These are phyloP conservation scores for Keithomyces neogunnii DNA, from an alignment of 2,329 filamentous ascomycete genomes.

Conservation along the genomic window DNA sequence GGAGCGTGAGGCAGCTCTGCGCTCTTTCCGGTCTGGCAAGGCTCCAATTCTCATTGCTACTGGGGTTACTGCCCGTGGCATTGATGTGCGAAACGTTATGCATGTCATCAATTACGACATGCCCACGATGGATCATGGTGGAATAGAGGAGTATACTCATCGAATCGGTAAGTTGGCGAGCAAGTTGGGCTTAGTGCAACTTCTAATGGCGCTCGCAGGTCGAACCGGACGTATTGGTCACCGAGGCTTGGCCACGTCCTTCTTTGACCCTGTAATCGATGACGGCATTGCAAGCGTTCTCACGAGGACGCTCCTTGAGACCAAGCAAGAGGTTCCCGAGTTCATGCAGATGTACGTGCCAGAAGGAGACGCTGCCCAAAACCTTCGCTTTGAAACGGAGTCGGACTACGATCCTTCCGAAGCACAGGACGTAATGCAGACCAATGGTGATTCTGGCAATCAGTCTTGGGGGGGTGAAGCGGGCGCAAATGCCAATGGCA, in stretches of 20 bases:
- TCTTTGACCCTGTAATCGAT: constrained; percentile 69
- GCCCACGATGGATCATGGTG: constrained; percentile 65
- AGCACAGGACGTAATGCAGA: neutral
- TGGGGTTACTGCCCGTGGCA: constrained; percentile 76
- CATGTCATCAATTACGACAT: constrained; percentile 94
- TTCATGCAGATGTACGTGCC: constrained; percentile 64
- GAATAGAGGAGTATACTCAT: constrained; percentile 88
- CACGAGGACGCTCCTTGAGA: constrained; percentile 75
- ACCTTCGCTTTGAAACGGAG: constrained; percentile 47
- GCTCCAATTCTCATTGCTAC: constrained; percentile 80
- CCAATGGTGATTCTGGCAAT: constrained; percentile 4
- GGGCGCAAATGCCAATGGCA: neutral
- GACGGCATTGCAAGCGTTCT: constrained; percentile 64
- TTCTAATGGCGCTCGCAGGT: constrained; percentile 36
- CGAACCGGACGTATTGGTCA: constrained; percentile 93
- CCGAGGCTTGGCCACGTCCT: constrained; percentile 75
- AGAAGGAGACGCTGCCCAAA: constrained; percentile 36
- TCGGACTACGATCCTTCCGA: constrained; percentile 41
- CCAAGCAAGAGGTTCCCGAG: constrained; percentile 68
- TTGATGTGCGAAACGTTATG: constrained; percentile 79
- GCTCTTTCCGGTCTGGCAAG: constrained; percentile 68
- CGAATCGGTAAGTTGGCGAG: constrained; percentile 63
- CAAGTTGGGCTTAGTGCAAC: neutral
- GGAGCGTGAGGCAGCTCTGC: constrained; percentile 87
- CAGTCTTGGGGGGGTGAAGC: constrained; percentile 4